Evolutionary conservation across 73 alveolate genomes (phyloP).

Genomic region (Urostyla sp.): DNA sequence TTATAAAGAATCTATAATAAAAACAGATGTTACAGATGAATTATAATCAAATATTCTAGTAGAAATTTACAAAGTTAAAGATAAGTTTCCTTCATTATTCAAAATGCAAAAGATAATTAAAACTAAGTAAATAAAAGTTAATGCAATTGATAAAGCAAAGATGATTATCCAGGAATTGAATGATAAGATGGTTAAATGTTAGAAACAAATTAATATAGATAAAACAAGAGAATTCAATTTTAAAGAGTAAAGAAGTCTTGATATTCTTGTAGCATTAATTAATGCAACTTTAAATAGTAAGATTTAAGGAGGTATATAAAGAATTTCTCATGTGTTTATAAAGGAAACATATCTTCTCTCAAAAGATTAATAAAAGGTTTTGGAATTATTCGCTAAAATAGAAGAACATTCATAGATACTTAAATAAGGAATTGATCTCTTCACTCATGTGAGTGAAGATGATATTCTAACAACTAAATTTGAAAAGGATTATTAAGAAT

Average conservation of each 20-base stretch:
- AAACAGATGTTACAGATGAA: constrained; percentile 20
- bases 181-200: neutral
- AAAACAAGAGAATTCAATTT: too few relatives aligned
- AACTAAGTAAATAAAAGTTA: constrained; percentile 7
- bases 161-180: constrained; percentile 1
- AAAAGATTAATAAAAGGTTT: constrained; percentile 4
- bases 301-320: constrained; percentile 37
- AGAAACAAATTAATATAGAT: constrained; percentile 4
- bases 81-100: constrained; percentile 44
- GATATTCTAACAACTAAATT: constrained; percentile 27
- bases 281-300: constrained; percentile 34
- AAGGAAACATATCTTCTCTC: constrained; percentile 32
- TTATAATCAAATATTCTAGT: constrained; percentile 2
- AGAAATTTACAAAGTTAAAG: constrained; percentile 45
- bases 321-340: constrained; percentile 11
- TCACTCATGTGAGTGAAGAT: neutral
- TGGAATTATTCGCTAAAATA: neutral
- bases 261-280: neutral
- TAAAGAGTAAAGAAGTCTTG: constrained; percentile 5
- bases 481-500: constrained; percentile 22
- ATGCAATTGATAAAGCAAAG: constrained; percentile 37
- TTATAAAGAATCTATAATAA: constrained; percentile 23
- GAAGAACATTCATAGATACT: neutral
- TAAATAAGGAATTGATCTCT: constrained; percentile 17
- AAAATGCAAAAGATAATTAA: constrained; percentile 29